Percentiles rank a stretch among this genome's conserved stretches.
Conservation (phyloP, 2,329 filamentous ascomycete species). For the Escovopsis sp. region DNA sequence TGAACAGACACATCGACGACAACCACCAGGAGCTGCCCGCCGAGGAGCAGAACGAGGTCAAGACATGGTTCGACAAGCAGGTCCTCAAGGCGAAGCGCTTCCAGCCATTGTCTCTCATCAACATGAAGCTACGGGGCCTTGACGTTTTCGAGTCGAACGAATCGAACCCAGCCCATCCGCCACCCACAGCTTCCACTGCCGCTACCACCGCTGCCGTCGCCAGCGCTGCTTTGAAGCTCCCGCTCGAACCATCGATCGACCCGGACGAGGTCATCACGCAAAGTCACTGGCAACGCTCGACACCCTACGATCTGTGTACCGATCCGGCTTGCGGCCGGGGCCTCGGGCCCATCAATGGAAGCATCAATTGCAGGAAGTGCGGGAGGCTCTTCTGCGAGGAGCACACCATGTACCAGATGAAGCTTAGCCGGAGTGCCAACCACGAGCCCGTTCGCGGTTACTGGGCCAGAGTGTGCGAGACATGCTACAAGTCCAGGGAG, state of each 20-base stretch:
- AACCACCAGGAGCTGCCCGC: conserved; percentile 79
- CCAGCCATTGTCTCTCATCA: conserved; percentile 78
- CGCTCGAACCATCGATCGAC: conserved; percentile 39
- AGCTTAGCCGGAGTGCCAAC: conserved; percentile 72
- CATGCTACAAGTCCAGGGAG: conserved; percentile 93
- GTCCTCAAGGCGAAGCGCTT: conserved; percentile 88
- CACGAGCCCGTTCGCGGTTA: conserved; percentile 82
- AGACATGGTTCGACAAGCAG: conserved; percentile 93
- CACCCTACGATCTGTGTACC: conserved; percentile 63
- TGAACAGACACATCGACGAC: conserved; percentile 79
- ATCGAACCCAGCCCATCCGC: conserved; percentile 26
- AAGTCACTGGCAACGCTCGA: conserved; percentile 74
- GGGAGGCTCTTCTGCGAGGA: conserved; percentile 90
- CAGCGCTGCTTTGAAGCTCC: conserved; percentile 23
- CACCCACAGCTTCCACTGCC: conserved; percentile 11
- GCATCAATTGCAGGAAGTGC: conserved; percentile 85
- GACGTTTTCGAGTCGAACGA: conserved; percentile 93
- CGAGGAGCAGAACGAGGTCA: conserved; percentile 82
- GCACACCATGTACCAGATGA: conserved; percentile 99
- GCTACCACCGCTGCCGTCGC: conserved; percentile 1
- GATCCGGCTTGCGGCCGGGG: conserved; percentile 75
- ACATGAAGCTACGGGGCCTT: conserved; percentile 83
- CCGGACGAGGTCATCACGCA: conserved; percentile 83
- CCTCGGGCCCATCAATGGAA: conserved; percentile 65
- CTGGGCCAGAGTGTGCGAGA: conserved; percentile 95